Conservation (phyloP, 2,329 filamentous ascomycete species). For the Hymenoscyphus occultus region DNA sequence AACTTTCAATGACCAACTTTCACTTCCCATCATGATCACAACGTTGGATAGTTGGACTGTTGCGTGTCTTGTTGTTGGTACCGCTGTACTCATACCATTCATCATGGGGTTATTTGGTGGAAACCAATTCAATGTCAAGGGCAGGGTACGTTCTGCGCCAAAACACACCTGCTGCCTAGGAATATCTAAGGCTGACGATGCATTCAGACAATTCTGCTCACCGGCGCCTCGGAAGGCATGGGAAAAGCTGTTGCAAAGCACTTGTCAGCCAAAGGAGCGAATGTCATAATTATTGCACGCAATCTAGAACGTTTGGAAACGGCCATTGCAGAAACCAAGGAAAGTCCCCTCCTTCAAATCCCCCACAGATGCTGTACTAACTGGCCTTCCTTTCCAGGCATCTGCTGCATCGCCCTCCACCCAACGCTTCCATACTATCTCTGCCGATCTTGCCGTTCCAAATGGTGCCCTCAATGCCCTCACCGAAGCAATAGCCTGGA, state of each 20-base stretch:
- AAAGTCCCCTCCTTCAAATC: slow-evolving; percentile 36
- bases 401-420: slow-evolving; percentile 60
- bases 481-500: slow-evolving; percentile 73
- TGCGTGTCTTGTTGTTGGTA: slow-evolving; percentile 15
- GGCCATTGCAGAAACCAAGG: slow-evolving; percentile 64
- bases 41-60: slow-evolving; percentile 20
- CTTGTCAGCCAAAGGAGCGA: slow-evolving; percentile 79
- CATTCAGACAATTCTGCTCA: slow-evolving; percentile 77
- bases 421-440: slow-evolving; percentile 81
- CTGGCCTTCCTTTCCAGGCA: slow-evolving; percentile 44
- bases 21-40: slow-evolving; percentile 18
- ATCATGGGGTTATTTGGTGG: slow-evolving; percentile 68
- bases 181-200: slow-evolving; percentile 17
- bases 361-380: slow-evolving; percentile 11
- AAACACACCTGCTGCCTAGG: neutral
- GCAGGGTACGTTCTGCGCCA: slow-evolving; percentile 59
- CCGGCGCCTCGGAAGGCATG: slow-evolving; percentile 91
- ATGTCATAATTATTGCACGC: slow-evolving; percentile 81
- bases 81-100: slow-evolving; percentile 33
- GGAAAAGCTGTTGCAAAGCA: slow-evolving; percentile 72
- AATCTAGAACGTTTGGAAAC: slow-evolving; percentile 70
- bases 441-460: slow-evolving; percentile 73
- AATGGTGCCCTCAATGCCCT: slow-evolving; percentile 70
- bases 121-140: slow-evolving; percentile 81
- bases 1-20: neutral